Evolutionary conservation across 225 moss, liverwort and hornwort genomes (phyloP).

Genomic region (Sphagnum tenellum): DNA sequence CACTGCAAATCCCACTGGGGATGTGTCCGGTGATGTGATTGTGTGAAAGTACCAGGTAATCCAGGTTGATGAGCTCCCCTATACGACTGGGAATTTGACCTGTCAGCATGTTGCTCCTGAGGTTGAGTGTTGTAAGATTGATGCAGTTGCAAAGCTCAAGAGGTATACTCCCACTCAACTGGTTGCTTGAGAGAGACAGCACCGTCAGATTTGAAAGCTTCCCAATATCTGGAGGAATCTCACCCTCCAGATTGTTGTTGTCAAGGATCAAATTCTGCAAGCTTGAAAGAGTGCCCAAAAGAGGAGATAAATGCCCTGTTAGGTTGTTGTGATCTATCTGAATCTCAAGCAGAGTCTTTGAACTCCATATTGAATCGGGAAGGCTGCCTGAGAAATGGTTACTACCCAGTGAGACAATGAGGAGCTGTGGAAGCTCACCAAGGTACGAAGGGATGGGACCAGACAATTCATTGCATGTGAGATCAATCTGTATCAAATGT

Average conservation of each 20-base stretch:
- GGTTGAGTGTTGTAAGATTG: slow-evolving; percentile 55
- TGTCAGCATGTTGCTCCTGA: slow-evolving; percentile 57
- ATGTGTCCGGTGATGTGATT: slow-evolving; percentile 63
- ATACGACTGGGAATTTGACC: slow-evolving; percentile 54
- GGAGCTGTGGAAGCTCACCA: slow-evolving; percentile 17
- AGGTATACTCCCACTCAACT: slow-evolving; percentile 52
- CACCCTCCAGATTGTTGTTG: slow-evolving; percentile 32
- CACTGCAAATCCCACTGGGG: slow-evolving; percentile 45
- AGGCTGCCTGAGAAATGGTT: slow-evolving; percentile 57
- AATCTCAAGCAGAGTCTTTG: slow-evolving; percentile 51
- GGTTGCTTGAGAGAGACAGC: slow-evolving; percentile 56
- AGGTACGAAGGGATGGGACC: slow-evolving; percentile 30
- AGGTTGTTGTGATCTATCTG: slow-evolving; percentile 43
- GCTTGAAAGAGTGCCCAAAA: slow-evolving; percentile 17
- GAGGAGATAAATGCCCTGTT: slow-evolving; percentile 28
- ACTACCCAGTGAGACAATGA: slow-evolving; percentile 23
- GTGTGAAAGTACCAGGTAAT: slow-evolving; percentile 62
- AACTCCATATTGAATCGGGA: slow-evolving; percentile 68
- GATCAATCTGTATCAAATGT: slow-evolving; percentile 19
- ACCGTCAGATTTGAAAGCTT: slow-evolving; percentile 39
- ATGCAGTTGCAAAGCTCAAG: slow-evolving; percentile 60
- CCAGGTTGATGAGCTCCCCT: slow-evolving; percentile 67
- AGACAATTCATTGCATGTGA: slow-evolving; percentile 23
- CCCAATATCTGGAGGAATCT: slow-evolving; percentile 34
- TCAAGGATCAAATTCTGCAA: slow-evolving; percentile 32